phyloP scores from a whole-genome alignment of 768 basidiomycete species.

The Tulasnella sp. region DNA sequence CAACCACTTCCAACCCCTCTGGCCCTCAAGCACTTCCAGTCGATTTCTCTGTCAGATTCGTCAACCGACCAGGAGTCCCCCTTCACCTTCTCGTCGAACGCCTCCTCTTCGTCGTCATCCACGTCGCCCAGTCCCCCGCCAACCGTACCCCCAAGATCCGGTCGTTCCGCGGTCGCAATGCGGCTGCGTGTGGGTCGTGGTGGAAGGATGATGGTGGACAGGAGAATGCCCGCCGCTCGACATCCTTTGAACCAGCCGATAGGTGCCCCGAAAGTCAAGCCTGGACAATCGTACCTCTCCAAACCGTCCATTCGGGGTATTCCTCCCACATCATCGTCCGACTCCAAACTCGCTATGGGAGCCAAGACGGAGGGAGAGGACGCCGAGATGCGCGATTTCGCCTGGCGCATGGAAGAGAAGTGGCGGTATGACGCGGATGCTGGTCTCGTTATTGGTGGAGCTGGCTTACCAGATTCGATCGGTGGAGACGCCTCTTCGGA shows the following conservation, averaged over 20 bases:
- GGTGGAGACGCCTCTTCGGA: constrained; percentile 28
- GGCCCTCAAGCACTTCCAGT: constrained; percentile 69
- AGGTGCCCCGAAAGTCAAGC: constrained; percentile 6
- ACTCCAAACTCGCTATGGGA: constrained; percentile 37
- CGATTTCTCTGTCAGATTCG: constrained; percentile 47
- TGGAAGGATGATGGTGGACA: constrained; percentile 76
- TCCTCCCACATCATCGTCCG: constrained; percentile 8
- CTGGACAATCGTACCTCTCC: constrained; percentile 11
- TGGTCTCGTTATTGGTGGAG: constrained; percentile 42
- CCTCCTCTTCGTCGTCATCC: constrained; percentile 39
- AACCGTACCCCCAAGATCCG: constrained; percentile 39
- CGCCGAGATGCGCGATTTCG: constrained; percentile 38
- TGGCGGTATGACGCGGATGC: constrained; percentile 46
- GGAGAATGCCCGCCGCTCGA: constrained; percentile 48
- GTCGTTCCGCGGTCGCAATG: constrained; percentile 44
- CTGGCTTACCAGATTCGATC: constrained; percentile 41
- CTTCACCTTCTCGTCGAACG: constrained; percentile 29
- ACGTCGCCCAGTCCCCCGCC: constrained; percentile 43
- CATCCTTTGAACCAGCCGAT: constrained; percentile 33
- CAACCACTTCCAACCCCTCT: constrained; percentile 64
- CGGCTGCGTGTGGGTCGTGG: constrained; percentile 82
- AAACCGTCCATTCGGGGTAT: constrained; percentile 32
- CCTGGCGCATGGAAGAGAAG: constrained; percentile 44
- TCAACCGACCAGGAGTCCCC: constrained; percentile 27
- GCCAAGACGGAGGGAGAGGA: constrained; percentile 24